Evolutionary conservation across 768 basidiomycete genomes (phyloP).

Genomic region (Tremella yokohamensis): DNA sequence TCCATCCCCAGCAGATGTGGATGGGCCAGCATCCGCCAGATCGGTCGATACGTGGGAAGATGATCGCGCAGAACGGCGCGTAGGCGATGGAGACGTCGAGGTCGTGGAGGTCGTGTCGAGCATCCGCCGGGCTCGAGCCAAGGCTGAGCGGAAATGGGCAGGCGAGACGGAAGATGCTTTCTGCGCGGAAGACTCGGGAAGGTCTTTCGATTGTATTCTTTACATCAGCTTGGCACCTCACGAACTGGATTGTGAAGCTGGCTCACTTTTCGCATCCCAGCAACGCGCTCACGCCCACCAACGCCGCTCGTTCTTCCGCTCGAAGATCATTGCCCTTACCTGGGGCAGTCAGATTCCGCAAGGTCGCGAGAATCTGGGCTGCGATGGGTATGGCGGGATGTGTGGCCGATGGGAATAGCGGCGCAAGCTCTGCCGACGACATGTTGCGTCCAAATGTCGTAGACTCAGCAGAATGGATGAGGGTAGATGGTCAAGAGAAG

Average conservation of each 20-base stretch:
- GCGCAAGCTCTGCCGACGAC: conserved; percentile 25
- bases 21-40: neutral
- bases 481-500: too few species aligned
- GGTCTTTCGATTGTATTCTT: conserved; percentile 30
- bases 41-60: neutral
- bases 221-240: conserved; percentile 7
- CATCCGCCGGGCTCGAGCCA: conserved; percentile 20
- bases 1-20: too few species aligned
- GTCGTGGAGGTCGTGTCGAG: conserved; percentile 6
- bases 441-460: neutral
- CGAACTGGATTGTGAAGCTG: conserved; percentile 6
- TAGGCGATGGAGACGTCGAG: conserved; percentile 10
- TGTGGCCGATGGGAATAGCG: conserved; percentile 42
- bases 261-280: conserved; percentile 44
- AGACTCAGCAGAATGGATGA: too few species aligned
- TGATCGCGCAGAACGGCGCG: conserved; percentile 2
- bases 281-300: conserved; percentile 44
- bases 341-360: conserved; percentile 37
- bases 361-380: conserved; percentile 32
- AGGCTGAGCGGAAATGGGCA: conserved; percentile 35
- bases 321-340: conserved; percentile 42
- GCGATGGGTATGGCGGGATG: conserved; percentile 43
- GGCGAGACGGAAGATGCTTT: conserved; percentile 46
- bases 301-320: conserved; percentile 42
- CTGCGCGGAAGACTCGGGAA: conserved; percentile 33